phyloP scores from a whole-genome alignment of 1,284 basidiomycete genomes.

The Xerocomus nothofagi region DNA sequence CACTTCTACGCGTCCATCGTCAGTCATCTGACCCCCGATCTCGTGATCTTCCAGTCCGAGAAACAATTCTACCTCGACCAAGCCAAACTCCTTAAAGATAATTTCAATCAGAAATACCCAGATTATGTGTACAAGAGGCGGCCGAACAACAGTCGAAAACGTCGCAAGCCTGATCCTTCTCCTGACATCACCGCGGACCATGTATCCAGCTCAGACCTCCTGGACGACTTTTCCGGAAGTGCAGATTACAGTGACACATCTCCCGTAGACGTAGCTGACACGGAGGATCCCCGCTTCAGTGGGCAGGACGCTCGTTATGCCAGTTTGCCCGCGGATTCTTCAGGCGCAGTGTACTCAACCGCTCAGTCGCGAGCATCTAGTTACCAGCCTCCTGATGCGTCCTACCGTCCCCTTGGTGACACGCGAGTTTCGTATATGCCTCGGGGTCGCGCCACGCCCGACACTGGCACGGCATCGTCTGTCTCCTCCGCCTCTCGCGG shows the following conservation, averaged over 20 bases:
- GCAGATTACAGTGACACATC: slow-evolving; percentile 33
- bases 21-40: slow-evolving; percentile 21
- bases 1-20: slow-evolving; percentile 7
- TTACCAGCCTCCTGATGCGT: slow-evolving; percentile 29
- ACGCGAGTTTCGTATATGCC: slow-evolving; percentile 29
- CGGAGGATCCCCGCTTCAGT: slow-evolving; percentile 20
- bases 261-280: slow-evolving; percentile 30
- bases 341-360: slow-evolving; percentile 18
- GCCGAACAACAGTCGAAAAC: slow-evolving; percentile 79
- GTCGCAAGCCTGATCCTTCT: slow-evolving; percentile 52
- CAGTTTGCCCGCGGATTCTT: slow-evolving; percentile 25
- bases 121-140: slow-evolving; percentile 83
- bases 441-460: slow-evolving; percentile 31
- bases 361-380: slow-evolving; percentile 23
- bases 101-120: slow-evolving; percentile 80
- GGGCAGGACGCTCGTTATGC: slow-evolving; percentile 27
- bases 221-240: slow-evolving; percentile 27
- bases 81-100: slow-evolving; percentile 79
- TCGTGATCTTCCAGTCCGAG: slow-evolving; percentile 49
- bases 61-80: slow-evolving; percentile 85
- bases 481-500: slow-evolving; percentile 28
- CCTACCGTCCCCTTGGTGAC: slow-evolving; percentile 31
- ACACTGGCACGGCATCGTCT: slow-evolving; percentile 21
- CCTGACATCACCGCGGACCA: slow-evolving; percentile 21
- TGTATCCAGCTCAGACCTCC: slow-evolving; percentile 21